Evolutionary conservation across 2,329 filamentous ascomycete species (phyloP), one percentile per base, ranked within the genome.

Genomic region (Phialocephala sp.): DNA sequence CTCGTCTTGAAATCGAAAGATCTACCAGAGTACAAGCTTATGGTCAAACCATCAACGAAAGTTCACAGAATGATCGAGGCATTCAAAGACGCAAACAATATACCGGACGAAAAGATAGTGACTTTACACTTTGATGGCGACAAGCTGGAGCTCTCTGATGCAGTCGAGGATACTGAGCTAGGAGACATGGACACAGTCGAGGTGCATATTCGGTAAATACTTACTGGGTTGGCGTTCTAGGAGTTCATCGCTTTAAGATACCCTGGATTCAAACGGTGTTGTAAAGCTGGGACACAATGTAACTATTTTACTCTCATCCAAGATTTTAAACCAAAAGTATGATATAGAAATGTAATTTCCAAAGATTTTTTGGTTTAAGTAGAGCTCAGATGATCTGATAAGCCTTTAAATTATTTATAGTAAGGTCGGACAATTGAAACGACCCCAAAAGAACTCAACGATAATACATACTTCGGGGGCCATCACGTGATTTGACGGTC

Each of bases 121-220:
- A 82, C 83, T 43, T 79, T 97, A 12, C 81, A 84, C 70, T 94
- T 93, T 77, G 93, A 97, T 71, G 93, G 93, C 15, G 92, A 94
- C 59, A 80, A 81, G 56, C 79, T 96, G 35, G 85, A 89, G 15
- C 83, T 85, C 20, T 81, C 87, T 1, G 79, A 80, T 36, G 85
- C 83, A 1, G 82, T 95, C 55, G 81, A 82, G 54, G 87, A 91
- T 41, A 84, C 88, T 2, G 92, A 93, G 20, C 86, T 97, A 47
- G 87, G 87, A 55, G 90, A 96, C 72, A 83, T 89, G 80, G 91
- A 94, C 75, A 83, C 85, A 35, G 80, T 97, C 39, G 92, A 97
- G 77, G 90, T 95, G 24, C 72, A 76, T 63, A 67, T 76, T 22
- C 60, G 65, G 55, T 76, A 60, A 32, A 69, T 64, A 32, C 15